Evolutionary conservation across 1,139 yeast genomes (phyloP).

Genomic region (Saccharomyces hybrid): DNA sequence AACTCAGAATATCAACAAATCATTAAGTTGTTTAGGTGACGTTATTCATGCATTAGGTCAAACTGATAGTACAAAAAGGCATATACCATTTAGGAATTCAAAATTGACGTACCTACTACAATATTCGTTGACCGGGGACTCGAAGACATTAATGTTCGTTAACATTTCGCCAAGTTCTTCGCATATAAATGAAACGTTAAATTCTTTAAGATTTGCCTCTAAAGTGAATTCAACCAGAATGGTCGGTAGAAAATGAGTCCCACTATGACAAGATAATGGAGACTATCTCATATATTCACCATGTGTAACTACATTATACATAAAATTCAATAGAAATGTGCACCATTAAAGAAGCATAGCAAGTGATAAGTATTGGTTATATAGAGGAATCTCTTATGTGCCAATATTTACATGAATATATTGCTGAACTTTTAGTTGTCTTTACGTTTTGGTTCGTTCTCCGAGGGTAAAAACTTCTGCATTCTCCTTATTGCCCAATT

Average conservation of each 20-base stretch:
- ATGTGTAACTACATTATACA: neutral
- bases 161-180: slow-evolving; percentile 64
- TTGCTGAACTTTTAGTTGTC: neutral
- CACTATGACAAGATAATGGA: neutral
- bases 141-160: slow-evolving; percentile 91
- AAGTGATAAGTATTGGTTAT: neutral
- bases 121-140: slow-evolving; percentile 75
- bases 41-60: slow-evolving; percentile 70
- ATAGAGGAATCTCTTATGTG: neutral
- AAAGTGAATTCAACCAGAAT: slow-evolving; percentile 59
- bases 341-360: neutral
- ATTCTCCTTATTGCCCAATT: slow-evolving; percentile 74
- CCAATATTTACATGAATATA: neutral
- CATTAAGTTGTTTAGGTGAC: slow-evolving; percentile 83
- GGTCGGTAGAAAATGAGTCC: slow-evolving; percentile 7
- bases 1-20: slow-evolving; percentile 84
- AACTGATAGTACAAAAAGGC: slow-evolving; percentile 30
- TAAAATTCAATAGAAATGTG: neutral
- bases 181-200: slow-evolving; percentile 70
- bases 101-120: slow-evolving; percentile 74
- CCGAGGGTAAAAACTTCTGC: slow-evolving; percentile 43
- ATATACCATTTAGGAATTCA: slow-evolving; percentile 52
- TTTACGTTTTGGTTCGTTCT: slow-evolving; percentile 16
- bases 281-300: neutral
- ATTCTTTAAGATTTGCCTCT: slow-evolving; percentile 83